Percentiles rank a stretch among this genome's conserved stretches.
phyloP scores from a whole-genome alignment of 2,329 filamentous ascomycete genomes.

The Alternaria incomplexa region DNA sequence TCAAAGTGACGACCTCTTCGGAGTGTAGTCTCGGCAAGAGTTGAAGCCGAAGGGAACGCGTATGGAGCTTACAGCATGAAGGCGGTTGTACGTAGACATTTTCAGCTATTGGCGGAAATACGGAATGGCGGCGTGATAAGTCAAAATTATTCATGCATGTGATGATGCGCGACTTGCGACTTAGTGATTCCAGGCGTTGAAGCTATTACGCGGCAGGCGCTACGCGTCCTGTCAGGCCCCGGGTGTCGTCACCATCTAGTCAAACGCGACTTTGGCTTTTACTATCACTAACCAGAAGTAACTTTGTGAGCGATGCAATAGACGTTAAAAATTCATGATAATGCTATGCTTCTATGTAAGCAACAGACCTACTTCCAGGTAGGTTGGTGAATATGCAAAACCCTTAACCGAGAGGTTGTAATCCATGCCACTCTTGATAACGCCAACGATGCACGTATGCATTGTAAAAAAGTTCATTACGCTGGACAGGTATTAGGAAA shows the following conservation, averaged over 20 bases:
- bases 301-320: not conserved
- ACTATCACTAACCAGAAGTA: not conserved
- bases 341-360: not conserved
- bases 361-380: not conserved
- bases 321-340: not conserved
- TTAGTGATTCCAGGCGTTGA: not conserved
- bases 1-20: not conserved
- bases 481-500: constrained; percentile 9
- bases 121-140: not conserved
- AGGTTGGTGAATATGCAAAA: not conserved
- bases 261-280: not conserved
- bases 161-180: not conserved
- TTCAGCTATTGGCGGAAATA: not conserved
- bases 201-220: not conserved
- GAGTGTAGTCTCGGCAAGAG: not conserved
- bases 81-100: not conserved
- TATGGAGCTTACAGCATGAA: not conserved
- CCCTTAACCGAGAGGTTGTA: not conserved
- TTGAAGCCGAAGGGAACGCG: not conserved
- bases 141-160: not conserved
- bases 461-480: constrained; percentile 7
- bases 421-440: not conserved
- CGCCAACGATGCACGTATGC: constrained; percentile 8
- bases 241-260: not conserved
- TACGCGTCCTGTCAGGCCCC: not conserved